Base-by-base conservation (phyloP, 148 eudicot genomes). In the Rhododendron simsii region DNA sequence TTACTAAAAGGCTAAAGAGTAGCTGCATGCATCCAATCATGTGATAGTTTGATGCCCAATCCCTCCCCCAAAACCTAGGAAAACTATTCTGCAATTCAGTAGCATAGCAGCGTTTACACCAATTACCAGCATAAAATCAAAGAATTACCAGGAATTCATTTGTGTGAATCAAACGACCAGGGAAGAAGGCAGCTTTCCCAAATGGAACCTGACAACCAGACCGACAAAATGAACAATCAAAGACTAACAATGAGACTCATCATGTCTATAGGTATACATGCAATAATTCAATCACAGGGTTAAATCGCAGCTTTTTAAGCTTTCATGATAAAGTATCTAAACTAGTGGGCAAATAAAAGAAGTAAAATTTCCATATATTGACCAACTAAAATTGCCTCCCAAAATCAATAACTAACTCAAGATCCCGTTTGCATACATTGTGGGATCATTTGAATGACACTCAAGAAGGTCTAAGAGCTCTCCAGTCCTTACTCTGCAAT, bases 171-270 rank as follows among this genome's bases (percentile, higher is more conserved):
- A 97, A 84, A 33, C 95, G 91, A 48, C 99, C 99, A 4, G 98
- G 98, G 79, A 97, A 95, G 80, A 97, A 97, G 10, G 99, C 99
- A 21, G 94, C 98, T 86, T 92, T 92, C n/a, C 99, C 99, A 86
- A 94, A 97, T 0, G 99, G 98, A 88, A 96, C 99, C 98, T 96
- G 93, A 33, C 45, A 84, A 87, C 69, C 82, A 16, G 5, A 71
- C 26, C 81, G 83, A 67, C 20, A 59, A 87, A 21, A 82, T 33
- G 55, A 65, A 48, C 73, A 83, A 82, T 39, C 45, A 80, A n/a
- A 71, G 26, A 45, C 74, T 2, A 7, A 48, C 81, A 85, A 55
- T 21, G 55, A 81, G 48, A 57, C 35, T 69, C 26, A 13, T 50
- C 50, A 75, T 5, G 20, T 57, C 53, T 67, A 57, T n/a, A 33